Conservation (phyloP, 2,329 filamentous ascomycete species). For the Geosmithia flava region DNA sequence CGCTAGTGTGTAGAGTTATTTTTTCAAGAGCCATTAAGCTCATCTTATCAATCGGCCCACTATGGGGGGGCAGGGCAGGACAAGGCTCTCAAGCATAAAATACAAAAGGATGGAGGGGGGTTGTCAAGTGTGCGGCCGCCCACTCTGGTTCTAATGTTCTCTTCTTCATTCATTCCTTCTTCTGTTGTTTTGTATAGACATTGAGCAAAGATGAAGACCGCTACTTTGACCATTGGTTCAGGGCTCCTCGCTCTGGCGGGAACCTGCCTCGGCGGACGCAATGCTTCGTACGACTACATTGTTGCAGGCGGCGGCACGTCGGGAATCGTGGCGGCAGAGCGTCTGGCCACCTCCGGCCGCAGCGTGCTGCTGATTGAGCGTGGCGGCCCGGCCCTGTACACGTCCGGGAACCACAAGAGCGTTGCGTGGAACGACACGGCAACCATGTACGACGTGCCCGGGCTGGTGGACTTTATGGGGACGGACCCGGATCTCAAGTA, state of each 20-base stretch:
- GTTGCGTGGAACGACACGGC: constrained; percentile 49
- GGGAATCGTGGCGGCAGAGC: constrained; percentile 11
- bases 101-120: too few species aligned
- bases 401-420: constrained; percentile 48
- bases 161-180: too few species aligned
- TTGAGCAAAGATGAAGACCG: too few species aligned
- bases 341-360: constrained; percentile 50
- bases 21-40: neutral
- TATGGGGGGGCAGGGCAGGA: neutral
- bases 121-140: too few species aligned
- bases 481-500: constrained; percentile 38
- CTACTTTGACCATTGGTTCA: neutral
- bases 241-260: neutral
- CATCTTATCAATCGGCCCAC: neutral
- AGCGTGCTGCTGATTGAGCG: constrained; percentile 51
- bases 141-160: too few species aligned
- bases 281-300: constrained; percentile 10
- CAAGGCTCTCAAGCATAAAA: neutral
- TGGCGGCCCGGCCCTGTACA: constrained; percentile 44
- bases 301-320: constrained; percentile 11
- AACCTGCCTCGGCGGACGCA: neutral
- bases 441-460: constrained; percentile 59
- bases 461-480: constrained; percentile 56
- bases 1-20: neutral
- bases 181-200: too few species aligned